Base-by-base conservation (phyloP, 768 basidiomycete species). In the Pulveroboletus sp. region DNA sequence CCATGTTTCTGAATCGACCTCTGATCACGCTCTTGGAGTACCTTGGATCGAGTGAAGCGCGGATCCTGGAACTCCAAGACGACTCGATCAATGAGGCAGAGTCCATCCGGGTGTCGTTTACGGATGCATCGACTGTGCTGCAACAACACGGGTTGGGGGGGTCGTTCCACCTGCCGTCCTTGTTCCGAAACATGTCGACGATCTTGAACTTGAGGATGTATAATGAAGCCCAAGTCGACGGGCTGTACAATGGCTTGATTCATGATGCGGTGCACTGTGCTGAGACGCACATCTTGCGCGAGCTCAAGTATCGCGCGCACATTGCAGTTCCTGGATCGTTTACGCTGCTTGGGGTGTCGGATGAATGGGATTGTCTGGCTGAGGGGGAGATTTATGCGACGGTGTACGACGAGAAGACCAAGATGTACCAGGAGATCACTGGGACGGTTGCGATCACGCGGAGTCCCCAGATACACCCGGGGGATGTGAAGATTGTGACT, bases 381-480 rank as follows among this genome's bases (percentile, higher is more conserved):
- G 73, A 75, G 50, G 72, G 75, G 6, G 72, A 79, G 51, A 72
- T 81, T 35, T 81, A 71, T 49, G 76, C 78, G 35, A 69, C 69
- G 23, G 62, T 70, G 1, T 43, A 54, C 6, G 71, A 73, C 46
- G 67, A 69, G 20, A 65, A 63, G 40, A 66, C 29, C 1, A 51
- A 51, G 23, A 0, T 65, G 20, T 55, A 66, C 25, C 0, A 60
- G 20, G 50, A 58, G 32, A 65, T 76, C 27, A 61, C 61, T 8
- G 78, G 77, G 1, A 25, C 43, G 3, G 64, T 78, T 1, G 63
- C 73, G n/a, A 71, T 79, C 43, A 77, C 77, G 16, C 65, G 78
- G 4, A 75, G 73, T n/a, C 79, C 79, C 12, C 72, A 77, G 40
- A 76, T 79, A 44, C 79, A 80, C 45, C 78, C 78, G 6, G 78